Evolutionary conservation across 352 stramenopile genomes (phyloP), one percentile per base, ranked within the genome.

Genomic region (Pythium utonaiense): DNA sequence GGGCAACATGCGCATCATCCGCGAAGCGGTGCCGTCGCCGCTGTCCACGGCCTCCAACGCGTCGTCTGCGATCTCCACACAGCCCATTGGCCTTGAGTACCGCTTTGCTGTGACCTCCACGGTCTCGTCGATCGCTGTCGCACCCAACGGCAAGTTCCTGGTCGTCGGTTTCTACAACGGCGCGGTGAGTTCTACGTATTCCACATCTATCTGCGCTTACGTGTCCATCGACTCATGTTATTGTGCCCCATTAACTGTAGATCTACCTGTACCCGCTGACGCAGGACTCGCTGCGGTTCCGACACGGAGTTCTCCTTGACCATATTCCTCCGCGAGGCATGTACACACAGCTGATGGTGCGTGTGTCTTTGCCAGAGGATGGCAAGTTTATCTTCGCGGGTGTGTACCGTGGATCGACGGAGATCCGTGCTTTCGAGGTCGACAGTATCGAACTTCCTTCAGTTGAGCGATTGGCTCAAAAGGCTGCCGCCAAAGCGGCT

Each of bases 301-400:
- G 74, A 17, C 69, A 77, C n/a, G 85, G 85, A 2, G 82, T 94
- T 3, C 50, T 94, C 14, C 64, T 94, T n/a, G 83, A 89, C 63
- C 80, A 91, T 49, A 93, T 94, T 57, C 77, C 84, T 19, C 74
- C 85, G 17, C 75, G 83, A 5, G 83, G 79, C 51, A 88, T 94
- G 76, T 91, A 93, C 61, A 94, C 83, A 12, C 79, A 91, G 68
- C 74, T 94, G 7, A 89, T 88, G 70, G 77, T 94, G 38, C 83
- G 80, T 9, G 83, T 94, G 5, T 67, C 82, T 3, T 71, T 94
- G 51, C 83, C 83, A 0, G 75, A 88, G 3, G 80, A 93, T 50
- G 83, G 83, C 47, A 86, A 83, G 50, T 95, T 93, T 56, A 91
- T 93, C 55, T 95, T 95, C 52, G 86, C 86, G 4, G 86, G 86